phyloP scores from a whole-genome alignment of 352 stramenopile species.

The Globisporangium cylindrosporum region DNA sequence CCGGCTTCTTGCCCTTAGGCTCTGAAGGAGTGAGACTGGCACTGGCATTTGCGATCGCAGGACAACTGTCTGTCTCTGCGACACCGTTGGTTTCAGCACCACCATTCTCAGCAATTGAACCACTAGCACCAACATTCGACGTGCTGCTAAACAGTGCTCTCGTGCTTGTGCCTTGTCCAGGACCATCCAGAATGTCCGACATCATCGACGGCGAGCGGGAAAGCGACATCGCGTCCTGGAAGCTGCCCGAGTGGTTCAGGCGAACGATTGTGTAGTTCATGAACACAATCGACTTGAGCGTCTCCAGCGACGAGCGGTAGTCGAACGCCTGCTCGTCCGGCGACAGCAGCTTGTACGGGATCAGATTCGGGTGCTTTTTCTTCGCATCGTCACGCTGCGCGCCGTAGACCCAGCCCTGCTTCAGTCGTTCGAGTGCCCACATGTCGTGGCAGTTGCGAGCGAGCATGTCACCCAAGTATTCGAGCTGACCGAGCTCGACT shows the following conservation, averaged over 20 bases:
- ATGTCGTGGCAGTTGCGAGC: slow-evolving; percentile 87
- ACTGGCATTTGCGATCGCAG: slow-evolving; percentile 18
- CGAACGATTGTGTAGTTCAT: slow-evolving; percentile 86
- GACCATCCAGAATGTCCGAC: slow-evolving; percentile 33
- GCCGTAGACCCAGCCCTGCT: slow-evolving; percentile 83
- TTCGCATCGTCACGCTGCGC: slow-evolving; percentile 62
- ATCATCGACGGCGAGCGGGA: slow-evolving; percentile 66
- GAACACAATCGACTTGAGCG: slow-evolving; percentile 85
- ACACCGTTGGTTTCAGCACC: neutral
- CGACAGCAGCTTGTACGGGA: slow-evolving; percentile 80
- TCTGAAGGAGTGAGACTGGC: slow-evolving; percentile 18
- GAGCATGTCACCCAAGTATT: slow-evolving; percentile 72
- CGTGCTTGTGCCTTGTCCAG: neutral
- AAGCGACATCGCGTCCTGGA: slow-evolving; percentile 44
- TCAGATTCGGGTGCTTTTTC: slow-evolving; percentile 78
- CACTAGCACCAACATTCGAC: neutral
- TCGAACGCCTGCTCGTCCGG: slow-evolving; percentile 82
- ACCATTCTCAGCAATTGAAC: neutral
- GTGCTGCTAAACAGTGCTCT: neutral
- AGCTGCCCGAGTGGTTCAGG: slow-evolving; percentile 48
- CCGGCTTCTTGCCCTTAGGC: slow-evolving; percentile 38
- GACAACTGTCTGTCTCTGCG: neutral
- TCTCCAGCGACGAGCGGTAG: slow-evolving; percentile 85
- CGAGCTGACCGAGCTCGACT: slow-evolving; percentile 70
- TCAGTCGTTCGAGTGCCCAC: slow-evolving; percentile 80